Conservation (phyloP, 306 rosid genomes). For the Dalbergia cultrata region DNA sequence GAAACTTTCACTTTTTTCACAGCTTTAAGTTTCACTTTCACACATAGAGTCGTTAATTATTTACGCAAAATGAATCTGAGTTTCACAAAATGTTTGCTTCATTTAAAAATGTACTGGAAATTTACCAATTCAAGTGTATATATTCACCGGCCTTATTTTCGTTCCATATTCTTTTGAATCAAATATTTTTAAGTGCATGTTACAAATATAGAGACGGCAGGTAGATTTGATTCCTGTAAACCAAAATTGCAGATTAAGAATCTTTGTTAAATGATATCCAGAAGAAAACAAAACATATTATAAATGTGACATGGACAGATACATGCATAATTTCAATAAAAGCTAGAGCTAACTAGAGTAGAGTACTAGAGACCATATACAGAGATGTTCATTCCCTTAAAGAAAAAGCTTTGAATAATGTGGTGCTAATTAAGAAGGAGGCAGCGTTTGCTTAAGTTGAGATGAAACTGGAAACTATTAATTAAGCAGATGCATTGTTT, state of each 20-base stretch:
- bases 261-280: neutral
- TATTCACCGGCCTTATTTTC: neutral
- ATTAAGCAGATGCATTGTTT: neutral
- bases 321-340: neutral
- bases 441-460: neutral
- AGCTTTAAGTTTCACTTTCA: neutral
- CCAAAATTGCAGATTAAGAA: neutral
- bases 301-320: slow-evolving; percentile 38
- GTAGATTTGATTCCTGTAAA: slow-evolving; percentile 12
- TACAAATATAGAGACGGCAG: neutral
- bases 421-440: neutral
- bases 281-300: neutral
- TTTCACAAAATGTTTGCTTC: neutral
- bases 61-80: slow-evolving; percentile 3
- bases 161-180: neutral
- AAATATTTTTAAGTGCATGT: neutral
- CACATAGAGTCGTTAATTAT: neutral
- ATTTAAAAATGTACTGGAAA: no score
- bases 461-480: neutral
- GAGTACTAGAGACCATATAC: neutral
- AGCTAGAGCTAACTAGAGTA: neutral
- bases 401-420: neutral
- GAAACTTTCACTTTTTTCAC: neutral
- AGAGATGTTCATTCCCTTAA: neutral
- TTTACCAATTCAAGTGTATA: neutral